Evolutionary conservation across 2,329 filamentous ascomycete genomes (phyloP).

Genomic region (Alternaria incomplexa): DNA sequence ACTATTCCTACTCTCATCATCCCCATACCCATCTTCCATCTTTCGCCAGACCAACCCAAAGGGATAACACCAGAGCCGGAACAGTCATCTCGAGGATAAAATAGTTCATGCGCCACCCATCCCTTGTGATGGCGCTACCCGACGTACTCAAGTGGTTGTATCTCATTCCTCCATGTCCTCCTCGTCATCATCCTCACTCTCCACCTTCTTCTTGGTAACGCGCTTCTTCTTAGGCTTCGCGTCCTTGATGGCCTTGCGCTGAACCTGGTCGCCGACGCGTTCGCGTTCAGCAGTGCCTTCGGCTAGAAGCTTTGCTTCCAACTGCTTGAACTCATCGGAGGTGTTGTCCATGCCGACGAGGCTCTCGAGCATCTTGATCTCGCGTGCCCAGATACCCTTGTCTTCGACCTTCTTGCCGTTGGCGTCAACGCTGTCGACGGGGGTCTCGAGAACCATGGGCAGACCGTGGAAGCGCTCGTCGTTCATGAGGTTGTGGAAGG

Average conservation of each 20-base stretch:
- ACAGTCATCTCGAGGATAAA: not conserved
- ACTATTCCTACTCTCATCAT: not conserved
- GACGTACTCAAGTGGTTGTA: not conserved
- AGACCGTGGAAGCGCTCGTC: constrained; percentile 74
- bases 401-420: constrained; percentile 74
- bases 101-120: not conserved
- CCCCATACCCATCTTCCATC: not conserved
- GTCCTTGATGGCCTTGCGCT: constrained; percentile 34
- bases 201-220: constrained; percentile 18
- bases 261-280: constrained; percentile 76
- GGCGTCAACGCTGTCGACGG: constrained; percentile 73
- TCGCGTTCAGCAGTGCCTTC: constrained; percentile 73
- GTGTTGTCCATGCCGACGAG: constrained; percentile 84
- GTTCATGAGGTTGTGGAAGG: constrained; percentile 93
- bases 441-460: constrained; percentile 96
- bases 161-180: constrained; percentile 20
- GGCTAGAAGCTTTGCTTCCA: constrained; percentile 70
- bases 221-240: constrained; percentile 22
- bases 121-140: not conserved
- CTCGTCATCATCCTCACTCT: constrained; percentile 29
- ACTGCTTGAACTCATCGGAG: constrained; percentile 70
- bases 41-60: not conserved
- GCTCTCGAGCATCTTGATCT: constrained; percentile 93
- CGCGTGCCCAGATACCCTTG: constrained; percentile 83
- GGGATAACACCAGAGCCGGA: not conserved